These are phyloP conservation scores for Prunus davidiana DNA, from an alignment of 306 rosid genomes.

Conservation along the genomic window DNA sequence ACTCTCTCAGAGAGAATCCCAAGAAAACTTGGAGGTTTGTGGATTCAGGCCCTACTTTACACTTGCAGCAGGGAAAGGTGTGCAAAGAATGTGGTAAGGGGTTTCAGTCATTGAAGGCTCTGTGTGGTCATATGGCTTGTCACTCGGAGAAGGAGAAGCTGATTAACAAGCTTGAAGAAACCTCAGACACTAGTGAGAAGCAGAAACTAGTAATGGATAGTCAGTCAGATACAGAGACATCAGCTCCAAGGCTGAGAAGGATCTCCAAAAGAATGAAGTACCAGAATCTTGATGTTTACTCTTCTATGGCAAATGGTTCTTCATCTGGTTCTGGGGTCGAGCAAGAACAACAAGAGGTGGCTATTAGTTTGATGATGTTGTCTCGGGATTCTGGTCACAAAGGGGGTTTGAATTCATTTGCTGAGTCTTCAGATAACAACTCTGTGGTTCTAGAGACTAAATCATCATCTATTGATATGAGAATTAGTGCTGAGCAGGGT, in stretches of 20 bases:
- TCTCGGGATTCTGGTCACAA: conserved; percentile 50
- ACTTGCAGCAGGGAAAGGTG: conserved; percentile 30
- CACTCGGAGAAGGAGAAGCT: conserved; percentile 69
- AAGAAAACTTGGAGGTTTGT: conserved; percentile 65
- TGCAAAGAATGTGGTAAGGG: conserved; percentile 88
- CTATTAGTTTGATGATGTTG: conserved; percentile 69
- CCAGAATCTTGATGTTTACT: conserved; percentile 30
- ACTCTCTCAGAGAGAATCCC: conserved; percentile 77
- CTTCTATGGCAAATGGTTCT: conserved; percentile 23
- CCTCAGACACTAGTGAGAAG: conserved; percentile 34
- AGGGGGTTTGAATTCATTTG: conserved; percentile 41
- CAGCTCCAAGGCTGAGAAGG: conserved; percentile 41
- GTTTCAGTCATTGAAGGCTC: conserved; percentile 72
- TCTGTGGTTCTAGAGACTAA: conserved; percentile 59
- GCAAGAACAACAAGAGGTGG: conserved; percentile 65
- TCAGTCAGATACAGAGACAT: conserved; percentile 67
- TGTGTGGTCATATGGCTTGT: conserved; percentile 87
- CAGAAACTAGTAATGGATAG: conserved; percentile 51
- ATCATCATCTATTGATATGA: conserved; percentile 44
- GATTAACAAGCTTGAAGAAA: conserved; percentile 29
- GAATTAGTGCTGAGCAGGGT: conserved; percentile 20
- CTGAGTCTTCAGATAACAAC: conserved; percentile 69
- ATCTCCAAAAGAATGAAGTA: conserved; percentile 46
- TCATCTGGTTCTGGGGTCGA: conserved; percentile 58
- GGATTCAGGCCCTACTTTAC: conserved; percentile 34